A percentile compares a stretch with the other conserved stretches of the same genome.
phyloP scores from a whole-genome alignment of 768 basidiomycete species.

The Tricholoma sp. region DNA sequence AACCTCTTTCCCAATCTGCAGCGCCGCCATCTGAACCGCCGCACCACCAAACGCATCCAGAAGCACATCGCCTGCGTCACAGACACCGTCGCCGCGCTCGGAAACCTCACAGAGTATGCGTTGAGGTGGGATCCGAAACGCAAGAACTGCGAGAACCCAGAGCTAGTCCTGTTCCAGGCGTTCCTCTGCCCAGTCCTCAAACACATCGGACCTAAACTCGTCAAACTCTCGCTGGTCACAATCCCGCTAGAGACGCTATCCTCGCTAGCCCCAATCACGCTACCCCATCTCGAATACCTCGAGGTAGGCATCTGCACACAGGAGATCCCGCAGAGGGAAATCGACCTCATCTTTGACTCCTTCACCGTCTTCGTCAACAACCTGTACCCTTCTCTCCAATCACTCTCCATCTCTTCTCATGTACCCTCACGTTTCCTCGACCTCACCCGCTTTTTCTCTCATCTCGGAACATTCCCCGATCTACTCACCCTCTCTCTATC shows the following conservation, averaged over 20 bases:
- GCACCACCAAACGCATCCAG: slow-evolving; percentile 27
- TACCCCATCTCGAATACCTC: slow-evolving; percentile 31
- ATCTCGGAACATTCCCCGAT: slow-evolving; percentile 33
- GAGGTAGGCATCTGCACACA: slow-evolving; percentile 31
- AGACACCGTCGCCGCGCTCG: slow-evolving; percentile 26
- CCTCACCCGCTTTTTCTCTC: slow-evolving; percentile 31
- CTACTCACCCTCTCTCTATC: slow-evolving; percentile 33
- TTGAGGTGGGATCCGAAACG: slow-evolving; percentile 35
- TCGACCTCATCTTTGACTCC: slow-evolving; percentile 31
- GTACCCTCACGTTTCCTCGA: slow-evolving; percentile 33
- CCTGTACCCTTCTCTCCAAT: slow-evolving; percentile 30
- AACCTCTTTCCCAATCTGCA: slow-evolving; percentile 25
- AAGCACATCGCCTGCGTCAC: slow-evolving; percentile 32
- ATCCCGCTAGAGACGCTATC: slow-evolving; percentile 33
- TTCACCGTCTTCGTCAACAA: slow-evolving; percentile 43
- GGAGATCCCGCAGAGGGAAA: slow-evolving; percentile 19
- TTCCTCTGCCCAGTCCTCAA: slow-evolving; percentile 32
- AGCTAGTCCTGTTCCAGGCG: slow-evolving; percentile 31
- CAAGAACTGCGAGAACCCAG: slow-evolving; percentile 28
- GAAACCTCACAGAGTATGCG: slow-evolving; percentile 29
- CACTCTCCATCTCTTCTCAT: slow-evolving; percentile 31
- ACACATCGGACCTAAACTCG: slow-evolving; percentile 25
- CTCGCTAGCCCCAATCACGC: slow-evolving; percentile 25
- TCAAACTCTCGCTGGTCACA: slow-evolving; percentile 30
- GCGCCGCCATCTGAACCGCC: slow-evolving; percentile 26